Base-by-base conservation (phyloP, 2,329 filamentous ascomycete species). In the Cladophialophora yegresii region DNA sequence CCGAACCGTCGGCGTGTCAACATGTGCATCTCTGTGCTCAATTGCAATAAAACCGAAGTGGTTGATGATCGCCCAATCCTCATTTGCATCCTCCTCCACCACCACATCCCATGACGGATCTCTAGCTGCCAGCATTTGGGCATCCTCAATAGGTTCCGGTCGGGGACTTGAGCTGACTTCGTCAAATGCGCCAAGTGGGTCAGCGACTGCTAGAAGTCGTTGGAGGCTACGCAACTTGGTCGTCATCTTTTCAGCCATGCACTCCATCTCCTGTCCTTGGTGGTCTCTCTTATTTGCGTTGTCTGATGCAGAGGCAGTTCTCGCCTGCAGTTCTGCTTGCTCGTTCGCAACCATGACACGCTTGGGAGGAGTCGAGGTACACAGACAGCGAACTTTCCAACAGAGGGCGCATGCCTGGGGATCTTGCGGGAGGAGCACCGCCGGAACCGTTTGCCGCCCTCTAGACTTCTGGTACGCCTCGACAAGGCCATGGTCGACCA, bases 1-100 rank as follows among this genome's bases (percentile, higher is more conserved):
- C 26, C 57, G 45, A 13, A 43, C 47, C 13, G 49, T 49, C 30
- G 47, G 45, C 28, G 57, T 51, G 32, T 59, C 57, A 28, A 50
- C 45, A 20, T 59, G 57, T 26, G 57, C 57, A 28, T 59, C 57
- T 20, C 50, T 45, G 28, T 32, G 53, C 40, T 58, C 32, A 45
- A 57, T 45, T 22, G 45, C 50, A 58, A 45, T 20, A 47, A 22
- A 54, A 4, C 58, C 58, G 30, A 61, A 54, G 16, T 54, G 58
- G 26, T 61, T 54, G 28, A 61, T 54, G 16, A 61, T 36, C 20
- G 32, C 33, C 58, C 58, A 61, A 30, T 54, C 58, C 51, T 61
- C 58, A 22, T 45, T 54, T 28, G 58, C 50, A 32, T 54, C 58
- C 13, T 33, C 40, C 26, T 61, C 51, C 8, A 22, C 33, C 12